A percentile compares a stretch with the other conserved stretches of the same genome.
phyloP scores from a whole-genome alignment of 2,329 filamentous ascomycete genomes.

The Fusarium sp. region DNA sequence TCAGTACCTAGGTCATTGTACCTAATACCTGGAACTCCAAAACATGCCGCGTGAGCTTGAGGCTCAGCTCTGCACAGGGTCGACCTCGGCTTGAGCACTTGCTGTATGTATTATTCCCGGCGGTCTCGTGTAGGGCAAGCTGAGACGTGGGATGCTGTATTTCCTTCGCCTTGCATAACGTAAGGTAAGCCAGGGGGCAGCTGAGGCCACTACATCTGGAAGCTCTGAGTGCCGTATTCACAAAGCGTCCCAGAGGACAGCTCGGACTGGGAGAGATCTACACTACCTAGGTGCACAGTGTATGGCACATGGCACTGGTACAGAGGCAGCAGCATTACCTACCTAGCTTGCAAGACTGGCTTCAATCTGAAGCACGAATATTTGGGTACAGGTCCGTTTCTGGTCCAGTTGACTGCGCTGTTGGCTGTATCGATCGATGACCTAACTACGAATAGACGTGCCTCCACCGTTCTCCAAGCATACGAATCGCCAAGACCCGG shows the following conservation, averaged over 20 bases:
- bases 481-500: slow-evolving; percentile 25
- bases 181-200: slow-evolving; percentile 17
- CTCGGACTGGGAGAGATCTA: background rate
- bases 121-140: background rate
- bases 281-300: background rate
- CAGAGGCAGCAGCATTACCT: background rate
- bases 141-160: slow-evolving; percentile 10
- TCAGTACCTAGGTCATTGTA: background rate
- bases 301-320: background rate
- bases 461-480: slow-evolving; percentile 19
- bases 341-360: slow-evolving; percentile 4
- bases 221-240: background rate
- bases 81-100: background rate
- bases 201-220: background rate
- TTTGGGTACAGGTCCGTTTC: background rate
- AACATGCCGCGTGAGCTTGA: slow-evolving; percentile 16
- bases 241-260: background rate
- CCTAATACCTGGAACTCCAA: background rate
- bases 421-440: slow-evolving; percentile 27
- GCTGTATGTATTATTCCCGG: slow-evolving; percentile 15
- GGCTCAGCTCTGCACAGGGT: slow-evolving; percentile 6
- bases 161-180: slow-evolving; percentile 10
- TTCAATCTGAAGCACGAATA: slow-evolving; percentile 23
- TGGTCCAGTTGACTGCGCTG: background rate
- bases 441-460: slow-evolving; percentile 4